Evolutionary conservation across 179 eudicot species (phyloP).

Genomic region (Silene coronaria): DNA sequence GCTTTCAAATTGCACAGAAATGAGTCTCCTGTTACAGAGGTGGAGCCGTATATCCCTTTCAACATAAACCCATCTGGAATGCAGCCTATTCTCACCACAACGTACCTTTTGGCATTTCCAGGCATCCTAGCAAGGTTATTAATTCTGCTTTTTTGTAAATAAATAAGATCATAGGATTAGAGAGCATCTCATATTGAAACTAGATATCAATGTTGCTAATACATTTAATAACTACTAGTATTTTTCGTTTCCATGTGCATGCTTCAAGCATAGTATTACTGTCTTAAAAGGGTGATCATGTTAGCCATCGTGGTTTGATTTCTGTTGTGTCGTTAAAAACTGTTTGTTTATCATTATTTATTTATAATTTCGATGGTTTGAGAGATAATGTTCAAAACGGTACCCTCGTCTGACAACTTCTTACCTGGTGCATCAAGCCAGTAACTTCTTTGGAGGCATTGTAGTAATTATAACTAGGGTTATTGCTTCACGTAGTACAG

Average conservation of each 20-base stretch:
- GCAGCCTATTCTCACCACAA: constrained; percentile 92
- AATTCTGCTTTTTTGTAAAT: constrained; percentile 10
- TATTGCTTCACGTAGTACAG: background rate
- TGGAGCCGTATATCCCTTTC: constrained; percentile 95
- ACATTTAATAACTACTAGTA: background rate
- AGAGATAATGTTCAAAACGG: background rate
- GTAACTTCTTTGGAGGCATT: background rate
- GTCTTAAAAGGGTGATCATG: background rate
- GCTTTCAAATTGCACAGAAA: constrained; percentile 40
- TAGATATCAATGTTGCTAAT: background rate
- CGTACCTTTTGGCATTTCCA: constrained; percentile 88
- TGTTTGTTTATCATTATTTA: background rate
- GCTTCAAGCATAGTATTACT: background rate
- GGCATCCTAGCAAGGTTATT: constrained; percentile 77
- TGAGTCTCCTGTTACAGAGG: constrained; percentile 77
- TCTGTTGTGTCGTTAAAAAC: background rate
- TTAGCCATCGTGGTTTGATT: background rate
- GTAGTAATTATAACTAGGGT: background rate
- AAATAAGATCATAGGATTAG: background rate
- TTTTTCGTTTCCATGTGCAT: background rate
- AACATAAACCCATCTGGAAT: constrained; percentile 97
- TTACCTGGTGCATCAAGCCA: background rate
- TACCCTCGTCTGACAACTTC: background rate
- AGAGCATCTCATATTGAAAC: background rate
- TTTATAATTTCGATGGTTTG: background rate